Evolutionary conservation across 345 rosid species (phyloP).

Genomic region (Nasturtium officinale): DNA sequence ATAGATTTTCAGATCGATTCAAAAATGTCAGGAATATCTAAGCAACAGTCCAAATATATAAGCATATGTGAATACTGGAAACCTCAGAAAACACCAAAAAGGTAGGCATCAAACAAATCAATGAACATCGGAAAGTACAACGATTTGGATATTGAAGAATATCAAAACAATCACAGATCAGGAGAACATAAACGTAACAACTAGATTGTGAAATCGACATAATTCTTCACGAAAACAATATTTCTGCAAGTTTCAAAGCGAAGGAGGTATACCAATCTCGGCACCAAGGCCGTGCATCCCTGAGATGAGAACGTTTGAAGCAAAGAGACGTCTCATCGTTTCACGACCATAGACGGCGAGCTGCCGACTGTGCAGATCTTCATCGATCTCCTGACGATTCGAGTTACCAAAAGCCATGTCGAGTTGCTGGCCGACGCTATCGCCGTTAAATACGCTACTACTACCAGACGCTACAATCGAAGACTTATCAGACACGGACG

Average conservation of each 20-base stretch:
- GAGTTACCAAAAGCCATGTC: constrained; percentile 78
- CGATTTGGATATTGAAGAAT: constrained; percentile 2
- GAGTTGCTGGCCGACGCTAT: constrained; percentile 35
- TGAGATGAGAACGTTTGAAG: constrained; percentile 80
- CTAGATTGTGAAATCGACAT: neutral
- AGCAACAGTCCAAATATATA: neutral
- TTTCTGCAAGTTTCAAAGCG: neutral
- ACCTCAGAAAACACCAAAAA: neutral
- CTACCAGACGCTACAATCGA: constrained; percentile 27
- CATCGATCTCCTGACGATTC: constrained; percentile 81
- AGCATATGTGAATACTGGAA: neutral
- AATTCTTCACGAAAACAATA: neutral
- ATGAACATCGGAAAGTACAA: constrained; percentile 4
- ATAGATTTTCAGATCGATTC: neutral
- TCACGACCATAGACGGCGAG: constrained; percentile 99
- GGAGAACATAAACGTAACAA: constrained; percentile 3
- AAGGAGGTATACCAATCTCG: constrained; percentile 61
- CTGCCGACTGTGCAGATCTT: constrained; percentile 98
- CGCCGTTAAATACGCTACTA: constrained; percentile 32
- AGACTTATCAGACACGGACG: constrained; percentile 29
- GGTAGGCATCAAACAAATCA: neutral
- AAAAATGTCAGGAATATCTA: neutral
- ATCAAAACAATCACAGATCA: neutral
- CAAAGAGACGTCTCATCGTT: constrained; percentile 95
- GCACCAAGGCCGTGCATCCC: constrained; percentile 97